These are phyloP conservation scores for Capsicum chinense DNA, from an alignment of 257 asterid species.

Conservation along the genomic window DNA sequence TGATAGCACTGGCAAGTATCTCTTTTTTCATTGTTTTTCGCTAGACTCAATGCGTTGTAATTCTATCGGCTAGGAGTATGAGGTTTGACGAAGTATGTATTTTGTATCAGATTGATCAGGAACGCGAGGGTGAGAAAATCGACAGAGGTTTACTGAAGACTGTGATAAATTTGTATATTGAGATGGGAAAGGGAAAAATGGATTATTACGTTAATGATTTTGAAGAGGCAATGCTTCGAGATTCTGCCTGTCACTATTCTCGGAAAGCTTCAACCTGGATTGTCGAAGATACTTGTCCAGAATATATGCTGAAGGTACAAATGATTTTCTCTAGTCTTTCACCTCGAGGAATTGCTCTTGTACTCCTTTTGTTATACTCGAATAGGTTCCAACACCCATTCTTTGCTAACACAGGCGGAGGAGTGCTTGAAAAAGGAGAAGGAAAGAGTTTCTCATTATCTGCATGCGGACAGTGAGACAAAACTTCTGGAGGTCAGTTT, in stretches of 20 bases:
- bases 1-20: conserved; percentile 29
- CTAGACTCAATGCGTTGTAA: not conserved
- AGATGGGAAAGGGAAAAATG: conserved; percentile 73
- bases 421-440: conserved; percentile 59
- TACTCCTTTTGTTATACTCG: not conserved
- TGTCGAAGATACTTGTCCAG: conserved; percentile 67
- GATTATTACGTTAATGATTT: conserved; percentile 58
- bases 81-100: not conserved
- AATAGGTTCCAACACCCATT: conserved; percentile 28
- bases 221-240: conserved; percentile 59
- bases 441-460: conserved; percentile 64
- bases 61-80: not conserved
- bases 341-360: not conserved
- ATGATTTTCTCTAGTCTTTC: conserved; percentile 18
- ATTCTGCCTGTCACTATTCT: conserved; percentile 63
- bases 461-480: conserved; percentile 59
- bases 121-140: conserved; percentile 73
- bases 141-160: conserved; percentile 58
- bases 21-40: not conserved
- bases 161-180: conserved; percentile 64
- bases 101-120: conserved; percentile 58
- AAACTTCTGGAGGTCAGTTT: conserved; percentile 64
- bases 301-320: conserved; percentile 57
- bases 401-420: conserved; percentile 55
- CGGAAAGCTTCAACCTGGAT: conserved; percentile 74